Base-by-base conservation (phyloP, 768 basidiomycete genomes). In the Tulasnella sp. region DNA sequence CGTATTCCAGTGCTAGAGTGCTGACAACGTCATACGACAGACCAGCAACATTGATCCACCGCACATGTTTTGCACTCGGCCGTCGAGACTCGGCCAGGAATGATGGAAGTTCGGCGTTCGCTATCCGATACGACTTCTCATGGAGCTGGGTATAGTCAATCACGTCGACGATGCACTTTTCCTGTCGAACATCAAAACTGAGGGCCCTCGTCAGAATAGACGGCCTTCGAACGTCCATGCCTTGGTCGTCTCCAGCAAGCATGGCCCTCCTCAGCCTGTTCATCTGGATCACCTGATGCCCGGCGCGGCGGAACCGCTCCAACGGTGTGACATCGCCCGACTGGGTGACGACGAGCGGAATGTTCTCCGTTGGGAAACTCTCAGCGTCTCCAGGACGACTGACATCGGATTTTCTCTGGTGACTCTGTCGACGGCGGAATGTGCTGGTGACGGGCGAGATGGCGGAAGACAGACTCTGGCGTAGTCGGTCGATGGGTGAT, bases 1-100 rank as follows among this genome's bases (percentile, higher is more conserved):
- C 50, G 11, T 52, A 52, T 35, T 52, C n/a, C n/a, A 27, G 34
- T 9, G 50, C 50, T 15, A 52, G 37, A 27, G 17, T 9, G n/a
- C 34, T 23, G 27, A 52, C 37, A 21, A 52, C 50, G 37, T 52
- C 50, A 31, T 36, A 52, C 4, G 50, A 52, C 25, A 35, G 34
- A 15, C 34, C 32, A n/a, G 50, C 17, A 9, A 52, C 50, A 25
- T 52, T 52, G 14, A 52, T 52, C 50, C 50, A 52, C 32, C 50
- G 8, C n/a, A 52, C 32, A 36, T 52, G 50, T 25, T 35, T 40
- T 15, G 34, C 32, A 1, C n/a, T 21, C 17, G 50, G 19, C 7
- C 50, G 50, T 25, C 37, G 27, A 40, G 32, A 36, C 25, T 52
- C 27, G 9, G 19, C 34, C 19, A 52, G 35, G 12, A 52, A 52